Evolutionary conservation across 148 eudicot species (phyloP).

Genomic region (Chenopodium quinoa): DNA sequence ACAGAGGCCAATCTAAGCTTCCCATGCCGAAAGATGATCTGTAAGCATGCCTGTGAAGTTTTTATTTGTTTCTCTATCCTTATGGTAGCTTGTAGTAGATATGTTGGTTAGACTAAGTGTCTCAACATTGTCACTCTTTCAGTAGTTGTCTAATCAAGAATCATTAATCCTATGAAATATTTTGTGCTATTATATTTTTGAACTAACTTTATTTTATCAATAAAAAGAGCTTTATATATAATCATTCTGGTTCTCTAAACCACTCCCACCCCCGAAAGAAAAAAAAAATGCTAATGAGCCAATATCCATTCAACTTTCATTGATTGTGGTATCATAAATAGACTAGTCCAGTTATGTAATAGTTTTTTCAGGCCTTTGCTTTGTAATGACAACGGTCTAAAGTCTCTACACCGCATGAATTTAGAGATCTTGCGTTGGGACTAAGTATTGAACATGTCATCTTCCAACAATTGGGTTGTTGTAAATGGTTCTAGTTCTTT

Average conservation of each 20-base stretch:
- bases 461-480: background rate
- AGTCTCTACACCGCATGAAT: background rate
- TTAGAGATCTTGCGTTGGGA: background rate
- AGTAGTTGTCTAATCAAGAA: slow-evolving; percentile 8
- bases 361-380: background rate
- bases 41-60: slow-evolving; percentile 23
- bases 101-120: background rate
- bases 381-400: background rate
- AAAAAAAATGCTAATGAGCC: too few relatives aligned
- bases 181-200: background rate
- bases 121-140: background rate
- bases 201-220: background rate
- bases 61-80: background rate
- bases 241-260: background rate
- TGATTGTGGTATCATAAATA: background rate
- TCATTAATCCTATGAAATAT: background rate
- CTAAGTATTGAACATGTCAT: background rate
- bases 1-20: slow-evolving; percentile 25
- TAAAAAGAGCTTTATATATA: background rate
- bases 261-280: background rate
- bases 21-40: slow-evolving; percentile 5
- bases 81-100: slow-evolving; percentile 5
- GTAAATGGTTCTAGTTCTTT: background rate
- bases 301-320: too few relatives aligned
- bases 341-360: background rate